These are phyloP conservation scores for Penicillium cinerascens DNA, from an alignment of 495 filamentous ascomycete genomes.

Conservation along the genomic window DNA sequence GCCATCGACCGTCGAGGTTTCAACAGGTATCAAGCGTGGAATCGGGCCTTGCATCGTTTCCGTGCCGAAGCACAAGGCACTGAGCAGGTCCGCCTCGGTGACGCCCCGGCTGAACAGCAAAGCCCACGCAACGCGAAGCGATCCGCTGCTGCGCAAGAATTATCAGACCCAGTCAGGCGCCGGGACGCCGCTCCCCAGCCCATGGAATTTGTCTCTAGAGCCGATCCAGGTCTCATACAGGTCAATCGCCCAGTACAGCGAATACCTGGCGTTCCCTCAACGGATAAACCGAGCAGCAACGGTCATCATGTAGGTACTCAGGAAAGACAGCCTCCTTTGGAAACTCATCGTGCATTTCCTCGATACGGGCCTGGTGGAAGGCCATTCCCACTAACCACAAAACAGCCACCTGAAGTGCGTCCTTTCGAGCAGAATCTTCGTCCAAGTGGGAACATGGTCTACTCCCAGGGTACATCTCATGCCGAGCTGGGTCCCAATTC, in stretches of 20 bases:
- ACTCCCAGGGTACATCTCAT: slow-evolving; percentile 15
- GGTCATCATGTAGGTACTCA: slow-evolving; percentile 14
- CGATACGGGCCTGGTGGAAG: slow-evolving; percentile 6
- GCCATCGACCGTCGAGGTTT: slow-evolving; percentile 46
- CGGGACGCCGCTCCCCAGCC: slow-evolving; percentile 9
- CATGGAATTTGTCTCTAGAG: slow-evolving; percentile 14
- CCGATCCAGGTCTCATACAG: slow-evolving; percentile 13
- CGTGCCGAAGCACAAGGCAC: slow-evolving; percentile 25
- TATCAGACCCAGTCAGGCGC: slow-evolving; percentile 8
- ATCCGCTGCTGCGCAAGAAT: slow-evolving; percentile 18
- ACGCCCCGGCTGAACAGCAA: slow-evolving; percentile 11
- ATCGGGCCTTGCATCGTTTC: slow-evolving; percentile 41
- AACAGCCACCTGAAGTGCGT: slow-evolving; percentile 26
- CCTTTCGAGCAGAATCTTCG: slow-evolving; percentile 15
- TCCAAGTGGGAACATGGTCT: slow-evolving; percentile 13
- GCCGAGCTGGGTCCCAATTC: slow-evolving; percentile 13
- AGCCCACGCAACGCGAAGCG: slow-evolving; percentile 21
- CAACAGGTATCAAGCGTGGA: slow-evolving; percentile 48
- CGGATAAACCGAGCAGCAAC: slow-evolving; percentile 5
- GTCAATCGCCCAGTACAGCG: slow-evolving; percentile 15
- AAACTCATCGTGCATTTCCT: slow-evolving; percentile 4
- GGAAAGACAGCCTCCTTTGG: slow-evolving; percentile 12
- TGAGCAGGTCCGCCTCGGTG: slow-evolving; percentile 7
- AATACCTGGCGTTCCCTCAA: slow-evolving; percentile 3
- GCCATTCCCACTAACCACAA: slow-evolving; percentile 26